These are phyloP conservation scores for Xerocomellus chrysenteron DNA, from an alignment of 768 basidiomycete species.

Conservation along the genomic window DNA sequence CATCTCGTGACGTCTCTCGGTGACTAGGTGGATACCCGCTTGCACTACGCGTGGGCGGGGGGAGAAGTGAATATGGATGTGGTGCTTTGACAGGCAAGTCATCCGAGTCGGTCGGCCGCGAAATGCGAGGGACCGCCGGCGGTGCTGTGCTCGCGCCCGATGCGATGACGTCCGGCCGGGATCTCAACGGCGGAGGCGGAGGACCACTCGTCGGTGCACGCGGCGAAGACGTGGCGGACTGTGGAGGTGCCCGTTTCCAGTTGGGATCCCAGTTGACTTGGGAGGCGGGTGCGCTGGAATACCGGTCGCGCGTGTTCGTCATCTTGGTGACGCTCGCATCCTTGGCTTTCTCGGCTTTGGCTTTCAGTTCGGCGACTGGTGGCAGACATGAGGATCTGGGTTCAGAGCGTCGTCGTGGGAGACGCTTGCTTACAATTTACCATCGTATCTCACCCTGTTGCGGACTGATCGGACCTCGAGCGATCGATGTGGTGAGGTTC, in stretches of 20 bases:
- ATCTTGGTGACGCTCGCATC: slow-evolving; percentile 52
- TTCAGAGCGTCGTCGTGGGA: not conserved
- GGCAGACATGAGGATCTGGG: slow-evolving; percentile 1
- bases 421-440: slow-evolving; percentile 29
- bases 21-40: slow-evolving; percentile 25
- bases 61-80: slow-evolving; percentile 16
- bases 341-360: slow-evolving; percentile 61
- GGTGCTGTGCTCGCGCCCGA: slow-evolving; percentile 10
- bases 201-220: slow-evolving; percentile 14
- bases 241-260: slow-evolving; percentile 50
- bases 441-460: slow-evolving; percentile 13
- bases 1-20: slow-evolving; percentile 1
- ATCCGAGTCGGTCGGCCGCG: slow-evolving; percentile 4
- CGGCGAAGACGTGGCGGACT: slow-evolving; percentile 24
- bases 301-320: slow-evolving; percentile 55
- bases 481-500: not conserved
- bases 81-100: slow-evolving; percentile 6
- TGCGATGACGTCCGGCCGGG: slow-evolving; percentile 10
- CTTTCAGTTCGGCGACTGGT: slow-evolving; percentile 64
- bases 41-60: slow-evolving; percentile 29
- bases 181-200: slow-evolving; percentile 38
- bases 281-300: slow-evolving; percentile 54
- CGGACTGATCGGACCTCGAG: not conserved
- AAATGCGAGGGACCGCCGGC: slow-evolving; percentile 11
- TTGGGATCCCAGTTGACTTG: slow-evolving; percentile 63